Percentiles rank a stretch among this genome's conserved stretches.
These are phyloP conservation scores for Naganishia albida DNA, from an alignment of 1,284 basidiomycete genomes.

Conservation along the genomic window DNA sequence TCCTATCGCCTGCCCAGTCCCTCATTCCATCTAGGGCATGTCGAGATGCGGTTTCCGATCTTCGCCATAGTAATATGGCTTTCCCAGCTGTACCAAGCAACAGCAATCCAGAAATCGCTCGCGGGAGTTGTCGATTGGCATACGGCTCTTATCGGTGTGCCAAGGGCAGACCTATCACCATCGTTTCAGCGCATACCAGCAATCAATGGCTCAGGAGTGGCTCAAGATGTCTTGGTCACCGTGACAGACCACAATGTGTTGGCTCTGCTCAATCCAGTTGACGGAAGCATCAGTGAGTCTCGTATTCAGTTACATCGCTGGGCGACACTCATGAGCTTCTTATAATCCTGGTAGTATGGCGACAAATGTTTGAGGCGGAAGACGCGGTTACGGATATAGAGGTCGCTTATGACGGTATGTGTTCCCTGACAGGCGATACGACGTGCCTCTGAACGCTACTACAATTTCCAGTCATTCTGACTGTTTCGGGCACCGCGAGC, in stretches of 20 bases:
- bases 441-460: neutral
- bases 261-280: slow-evolving; percentile 2
- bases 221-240: slow-evolving; percentile 62
- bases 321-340: neutral
- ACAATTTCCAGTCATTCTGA: slow-evolving; percentile 62
- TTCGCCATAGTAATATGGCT: slow-evolving; percentile 21
- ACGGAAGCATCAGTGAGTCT: slow-evolving; percentile 19
- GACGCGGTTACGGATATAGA: slow-evolving; percentile 74
- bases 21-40: neutral
- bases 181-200: slow-evolving; percentile 45
- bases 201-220: slow-evolving; percentile 43
- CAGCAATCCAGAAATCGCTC: slow-evolving; percentile 48
- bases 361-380: slow-evolving; percentile 67
- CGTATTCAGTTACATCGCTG: neutral
- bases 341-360: slow-evolving; percentile 65
- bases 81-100: slow-evolving; percentile 25
- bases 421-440: neutral
- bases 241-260: slow-evolving; percentile 73
- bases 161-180: slow-evolving; percentile 55
- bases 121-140: slow-evolving; percentile 87
- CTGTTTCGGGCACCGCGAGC: slow-evolving; percentile 74
- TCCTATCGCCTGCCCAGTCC: neutral
- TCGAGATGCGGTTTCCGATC: slow-evolving; percentile 9
- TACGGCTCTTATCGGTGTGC: slow-evolving; percentile 70
- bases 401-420: slow-evolving; percentile 62